Conservation (phyloP, 2,329 filamentous ascomycete genomes). For the Talaromyces sp. region DNA sequence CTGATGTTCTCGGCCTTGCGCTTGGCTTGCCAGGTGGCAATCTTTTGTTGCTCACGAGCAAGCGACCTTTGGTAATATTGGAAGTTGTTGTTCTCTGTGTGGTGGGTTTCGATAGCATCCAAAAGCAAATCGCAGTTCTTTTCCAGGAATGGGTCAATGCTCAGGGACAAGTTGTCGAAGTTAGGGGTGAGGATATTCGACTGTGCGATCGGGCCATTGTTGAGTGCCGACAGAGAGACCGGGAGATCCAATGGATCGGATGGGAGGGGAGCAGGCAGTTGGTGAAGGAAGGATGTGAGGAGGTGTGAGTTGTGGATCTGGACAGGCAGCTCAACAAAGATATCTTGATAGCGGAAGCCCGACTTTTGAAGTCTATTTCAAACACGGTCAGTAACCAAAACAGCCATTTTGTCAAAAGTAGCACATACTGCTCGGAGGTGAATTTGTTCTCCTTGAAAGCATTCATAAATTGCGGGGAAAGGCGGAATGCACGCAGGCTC, state of each 20-base stretch:
- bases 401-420: slow-evolving; percentile 6
- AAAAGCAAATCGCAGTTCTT: slow-evolving; percentile 96
- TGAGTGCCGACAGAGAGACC: slow-evolving; percentile 70
- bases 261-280: slow-evolving; percentile 66
- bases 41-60: slow-evolving; percentile 91
- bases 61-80: slow-evolving; percentile 95
- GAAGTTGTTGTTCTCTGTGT: slow-evolving; percentile 99
- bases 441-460: slow-evolving; percentile 98
- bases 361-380: slow-evolving; percentile 77
- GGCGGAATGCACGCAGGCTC: slow-evolving; percentile 83
- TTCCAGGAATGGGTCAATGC: slow-evolving; percentile 95
- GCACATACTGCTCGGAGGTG: slow-evolving; percentile 79
- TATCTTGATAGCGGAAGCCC: slow-evolving; percentile 88
- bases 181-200: slow-evolving; percentile 73
- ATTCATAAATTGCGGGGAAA: slow-evolving; percentile 80
- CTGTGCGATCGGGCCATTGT: slow-evolving; percentile 55
- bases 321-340: slow-evolving; percentile 84
- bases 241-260: slow-evolving; percentile 69
- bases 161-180: slow-evolving; percentile 82
- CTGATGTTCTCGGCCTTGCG: slow-evolving; percentile 92
- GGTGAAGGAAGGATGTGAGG: slow-evolving; percentile 90
- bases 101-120: slow-evolving; percentile 95
- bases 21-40: slow-evolving; percentile 93
- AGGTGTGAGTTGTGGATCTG: slow-evolving; percentile 95
- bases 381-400: slow-evolving; percentile 21